Evolutionary conservation across 2,329 filamentous ascomycete genomes (phyloP), one percentile per base, ranked within the genome.

Genomic region (Ascosphaera aggregata): DNA sequence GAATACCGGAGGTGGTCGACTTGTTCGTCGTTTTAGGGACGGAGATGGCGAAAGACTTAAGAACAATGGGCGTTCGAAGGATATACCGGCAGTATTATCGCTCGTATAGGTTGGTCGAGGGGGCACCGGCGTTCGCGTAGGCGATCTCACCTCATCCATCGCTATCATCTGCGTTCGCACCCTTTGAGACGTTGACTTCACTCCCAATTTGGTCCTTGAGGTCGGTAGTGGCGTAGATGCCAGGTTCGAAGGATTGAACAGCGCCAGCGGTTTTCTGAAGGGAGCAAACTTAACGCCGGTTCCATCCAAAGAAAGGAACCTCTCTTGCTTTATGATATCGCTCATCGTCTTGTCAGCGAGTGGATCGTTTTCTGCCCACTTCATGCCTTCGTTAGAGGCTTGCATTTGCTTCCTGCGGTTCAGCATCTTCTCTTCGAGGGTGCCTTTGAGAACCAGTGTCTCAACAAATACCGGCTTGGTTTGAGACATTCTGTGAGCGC

Each of bases 401-500:
- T 35, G 34, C 80, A 93, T 86, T 24, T 73, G 65, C 45, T 72
- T 67, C 35, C 79, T 67, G 3, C 80, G 69, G 42, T 76, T 65
- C 3, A 91, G 62, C 49, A 95, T 86, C 13, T 76, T 70, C 53
- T 94, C 81, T 50, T 94, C 86, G 8, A 94, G 70, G 8, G 80
- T 91, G 41, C 72, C 73, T 40, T 69, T 69, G 4, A 94, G 60
- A 1, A 94, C 76, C 1, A 94, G 60, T 0, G 84, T 94, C 58
- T 94, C 82, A 0, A 93, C 85, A 7, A 71, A 72, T 0, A 94
- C 85, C 0, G 73, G 70, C 43, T 70, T 75, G 0, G 61, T 73
- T 54, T 94, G 85, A 9, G 82, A 84, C 47, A 94, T 91, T 9
- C 86, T 69, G 46, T 91, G 78, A 0, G 80, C 82, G 51, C 86